Conservation (phyloP, 306 rosid genomes). For the Lagenaria siceraria region DNA sequence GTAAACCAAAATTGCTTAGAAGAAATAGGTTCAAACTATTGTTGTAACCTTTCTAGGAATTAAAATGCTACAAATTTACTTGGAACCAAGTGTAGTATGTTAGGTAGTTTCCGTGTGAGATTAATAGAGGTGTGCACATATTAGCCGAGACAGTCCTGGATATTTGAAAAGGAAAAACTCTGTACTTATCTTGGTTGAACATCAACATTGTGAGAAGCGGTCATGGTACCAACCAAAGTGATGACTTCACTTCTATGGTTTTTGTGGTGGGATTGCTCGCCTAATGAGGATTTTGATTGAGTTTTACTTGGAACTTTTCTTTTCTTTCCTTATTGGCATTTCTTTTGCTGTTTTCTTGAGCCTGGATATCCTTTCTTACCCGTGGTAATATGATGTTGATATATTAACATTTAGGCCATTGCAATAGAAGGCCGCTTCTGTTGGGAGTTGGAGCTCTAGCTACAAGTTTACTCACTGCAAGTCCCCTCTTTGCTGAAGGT, state of each 20-base stretch:
- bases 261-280: neutral
- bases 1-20: neutral
- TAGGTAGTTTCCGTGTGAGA: neutral
- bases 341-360: neutral
- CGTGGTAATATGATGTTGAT: neutral
- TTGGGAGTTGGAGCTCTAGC: slow-evolving; percentile 67
- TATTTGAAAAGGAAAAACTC: no score
- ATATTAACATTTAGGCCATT: slow-evolving; percentile 27
- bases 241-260: neutral
- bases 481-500: slow-evolving; percentile 70
- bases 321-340: neutral
- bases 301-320: neutral
- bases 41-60: neutral
- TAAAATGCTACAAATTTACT: neutral
- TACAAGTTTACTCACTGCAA: slow-evolving; percentile 36
- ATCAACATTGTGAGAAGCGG: no score
- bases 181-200: no score
- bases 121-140: no score
- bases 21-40: neutral
- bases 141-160: no score
- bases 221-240: neutral
- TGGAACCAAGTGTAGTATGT: neutral
- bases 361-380: neutral
- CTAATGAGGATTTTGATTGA: neutral
- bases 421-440: slow-evolving; percentile 60